Conservation (phyloP, 1,284 basidiomycete genomes). For the Sphagnurus paluster region DNA sequence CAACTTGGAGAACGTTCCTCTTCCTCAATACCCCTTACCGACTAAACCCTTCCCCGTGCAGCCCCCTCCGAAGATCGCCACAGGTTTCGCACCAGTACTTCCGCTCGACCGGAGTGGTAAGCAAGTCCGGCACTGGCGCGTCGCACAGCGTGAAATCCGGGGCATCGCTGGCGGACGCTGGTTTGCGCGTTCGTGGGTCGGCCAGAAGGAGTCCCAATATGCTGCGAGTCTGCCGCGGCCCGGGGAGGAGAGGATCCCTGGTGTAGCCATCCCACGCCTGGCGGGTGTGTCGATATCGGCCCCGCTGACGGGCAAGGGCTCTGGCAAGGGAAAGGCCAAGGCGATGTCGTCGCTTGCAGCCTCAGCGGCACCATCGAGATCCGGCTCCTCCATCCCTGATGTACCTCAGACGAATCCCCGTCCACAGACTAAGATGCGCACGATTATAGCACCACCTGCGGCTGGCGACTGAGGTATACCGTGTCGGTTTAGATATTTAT, state of each 20-base stretch:
- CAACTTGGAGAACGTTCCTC: conserved; percentile 55
- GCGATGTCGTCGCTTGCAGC: conserved; percentile 40
- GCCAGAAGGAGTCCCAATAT: conserved; percentile 74
- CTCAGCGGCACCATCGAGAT: conserved; percentile 54
- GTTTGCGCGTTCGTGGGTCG: conserved; percentile 74
- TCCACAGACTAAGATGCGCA: conserved; percentile 61
- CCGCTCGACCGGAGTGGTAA: conserved; percentile 62
- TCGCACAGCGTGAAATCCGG: conserved; percentile 70
- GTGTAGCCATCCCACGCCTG: conserved; percentile 31
- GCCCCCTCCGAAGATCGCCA: conserved; percentile 68
- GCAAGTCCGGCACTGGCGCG: conserved; percentile 67
- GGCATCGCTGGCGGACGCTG: conserved; percentile 80
- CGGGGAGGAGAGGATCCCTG: conserved; percentile 16
- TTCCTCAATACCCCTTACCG: conserved; percentile 74
- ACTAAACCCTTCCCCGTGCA: conserved; percentile 78
- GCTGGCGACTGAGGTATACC: conserved; percentile 44
- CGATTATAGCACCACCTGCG: conserved; percentile 46
- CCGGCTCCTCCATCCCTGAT: conserved; percentile 48
- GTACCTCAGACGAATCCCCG: conserved; percentile 36
- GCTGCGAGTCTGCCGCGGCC: conserved; percentile 30
- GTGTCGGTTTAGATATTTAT: conserved; percentile 18
- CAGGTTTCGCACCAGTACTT: conserved; percentile 65
- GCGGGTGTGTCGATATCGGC: conserved; percentile 41
- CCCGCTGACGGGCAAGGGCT: conserved; percentile 33
- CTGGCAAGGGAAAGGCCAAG: conserved; percentile 37